Percentiles rank a stretch among this genome's conserved stretches.
Evolutionary conservation across 129 eudicot species (phyloP).

Genomic region (Heracleum sosnowskyi): DNA sequence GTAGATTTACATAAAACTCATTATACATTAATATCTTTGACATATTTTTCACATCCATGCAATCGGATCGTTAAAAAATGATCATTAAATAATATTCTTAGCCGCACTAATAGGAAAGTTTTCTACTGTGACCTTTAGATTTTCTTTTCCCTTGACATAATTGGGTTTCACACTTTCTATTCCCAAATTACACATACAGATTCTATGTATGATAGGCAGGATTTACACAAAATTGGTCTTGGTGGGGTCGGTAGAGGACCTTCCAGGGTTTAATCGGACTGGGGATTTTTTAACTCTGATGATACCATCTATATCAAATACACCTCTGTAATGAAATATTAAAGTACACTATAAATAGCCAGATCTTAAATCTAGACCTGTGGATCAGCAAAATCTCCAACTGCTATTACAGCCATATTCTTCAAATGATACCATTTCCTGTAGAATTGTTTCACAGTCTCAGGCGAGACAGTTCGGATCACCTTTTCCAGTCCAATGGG

Average conservation of each 20-base stretch:
- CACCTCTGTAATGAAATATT: not conserved
- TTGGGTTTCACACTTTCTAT: not conserved
- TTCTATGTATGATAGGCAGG: not conserved
- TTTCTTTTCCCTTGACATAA: no score
- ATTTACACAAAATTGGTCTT: not conserved
- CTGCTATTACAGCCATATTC: slow-evolving; percentile 90
- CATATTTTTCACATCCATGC: no score
- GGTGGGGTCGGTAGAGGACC: not conserved
- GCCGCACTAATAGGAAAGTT: no score
- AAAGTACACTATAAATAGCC: not conserved
- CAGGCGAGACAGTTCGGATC: slow-evolving; percentile 73
- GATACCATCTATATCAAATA: not conserved
- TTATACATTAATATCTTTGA: no score
- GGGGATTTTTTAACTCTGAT: not conserved
- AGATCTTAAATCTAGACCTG: slow-evolving; percentile 39
- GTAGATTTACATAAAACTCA: no score
- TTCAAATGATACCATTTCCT: slow-evolving; percentile 77
- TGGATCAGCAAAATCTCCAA: slow-evolving; percentile 88
- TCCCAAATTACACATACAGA: not conserved
- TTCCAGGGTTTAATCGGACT: not conserved
- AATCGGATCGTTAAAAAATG: no score
- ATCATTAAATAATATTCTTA: no score
- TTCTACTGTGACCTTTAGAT: no score
- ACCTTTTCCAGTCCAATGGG: slow-evolving; percentile 90
- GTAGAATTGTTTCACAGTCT: slow-evolving; percentile 57